phyloP scores from a whole-genome alignment of 2,329 filamentous ascomycete species.

The Leptographium procerum region DNA sequence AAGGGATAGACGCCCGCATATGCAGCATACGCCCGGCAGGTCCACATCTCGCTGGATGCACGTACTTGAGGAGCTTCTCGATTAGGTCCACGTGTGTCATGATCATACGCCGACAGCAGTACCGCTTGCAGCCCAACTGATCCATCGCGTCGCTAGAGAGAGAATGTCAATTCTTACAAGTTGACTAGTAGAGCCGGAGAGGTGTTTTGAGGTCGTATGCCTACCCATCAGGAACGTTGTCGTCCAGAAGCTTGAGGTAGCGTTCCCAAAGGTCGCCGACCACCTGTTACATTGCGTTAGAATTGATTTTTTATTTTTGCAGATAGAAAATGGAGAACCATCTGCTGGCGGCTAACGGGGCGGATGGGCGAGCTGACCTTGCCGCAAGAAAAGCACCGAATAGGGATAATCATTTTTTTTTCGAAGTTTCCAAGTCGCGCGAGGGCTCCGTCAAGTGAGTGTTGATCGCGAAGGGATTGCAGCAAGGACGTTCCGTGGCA shows the following conservation, averaged over 20 bases:
- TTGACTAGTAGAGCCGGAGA: background rate
- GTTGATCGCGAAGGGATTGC: background rate
- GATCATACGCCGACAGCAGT: constrained; percentile 98
- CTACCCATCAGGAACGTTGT: constrained; percentile 64
- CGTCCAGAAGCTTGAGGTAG: constrained; percentile 80
- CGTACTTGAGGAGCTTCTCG: constrained; percentile 91
- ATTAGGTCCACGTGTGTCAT: constrained; percentile 99
- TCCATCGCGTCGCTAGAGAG: constrained; percentile 83
- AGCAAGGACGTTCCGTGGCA: background rate
- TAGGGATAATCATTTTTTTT: constrained; percentile 80
- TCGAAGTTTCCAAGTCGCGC: background rate
- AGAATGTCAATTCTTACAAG: background rate
- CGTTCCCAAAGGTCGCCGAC: constrained; percentile 96
- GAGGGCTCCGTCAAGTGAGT: background rate
- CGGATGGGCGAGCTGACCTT: constrained; percentile 53
- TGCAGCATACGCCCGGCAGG: background rate
- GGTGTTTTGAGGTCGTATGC: constrained; percentile 16
- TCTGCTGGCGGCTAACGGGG: too few species aligned
- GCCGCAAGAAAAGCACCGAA: constrained; percentile 97
- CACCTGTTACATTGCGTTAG: constrained; percentile 49
- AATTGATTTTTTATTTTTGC: too few species aligned
- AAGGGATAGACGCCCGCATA: background rate
- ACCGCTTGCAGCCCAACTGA: constrained; percentile 81
- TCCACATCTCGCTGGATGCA: background rate
- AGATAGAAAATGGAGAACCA: background rate